phyloP scores from a whole-genome alignment of 1,284 basidiomycete genomes.

The Trametes hirsuta region DNA sequence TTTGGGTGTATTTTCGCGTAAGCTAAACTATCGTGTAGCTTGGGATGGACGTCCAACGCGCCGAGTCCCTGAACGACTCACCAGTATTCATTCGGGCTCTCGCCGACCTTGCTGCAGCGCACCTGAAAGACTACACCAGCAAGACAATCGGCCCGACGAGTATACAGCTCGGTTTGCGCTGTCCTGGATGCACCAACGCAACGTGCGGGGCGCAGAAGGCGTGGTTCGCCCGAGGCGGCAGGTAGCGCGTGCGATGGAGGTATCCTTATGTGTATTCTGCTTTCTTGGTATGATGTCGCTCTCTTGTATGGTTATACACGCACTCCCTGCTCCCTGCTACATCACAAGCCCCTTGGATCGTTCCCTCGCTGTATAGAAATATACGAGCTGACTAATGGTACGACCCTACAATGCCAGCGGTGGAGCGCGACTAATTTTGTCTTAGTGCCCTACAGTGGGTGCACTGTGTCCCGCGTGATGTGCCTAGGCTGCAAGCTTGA shows the following conservation, averaged over 20 bases:
- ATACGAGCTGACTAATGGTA: no score
- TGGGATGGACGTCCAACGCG: constrained; percentile 90
- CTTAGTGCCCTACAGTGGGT: no score
- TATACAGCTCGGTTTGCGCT: constrained; percentile 85
- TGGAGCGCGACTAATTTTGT: no score
- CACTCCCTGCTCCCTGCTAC: neutral
- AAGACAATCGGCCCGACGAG: constrained; percentile 66
- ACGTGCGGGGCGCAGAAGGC: constrained; percentile 87
- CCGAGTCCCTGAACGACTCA: constrained; percentile 96
- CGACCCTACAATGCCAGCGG: no score
- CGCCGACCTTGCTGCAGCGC: constrained; percentile 89
- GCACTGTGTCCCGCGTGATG: no score
- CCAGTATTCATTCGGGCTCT: constrained; percentile 97
- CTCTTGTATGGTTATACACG: constrained; percentile 9
- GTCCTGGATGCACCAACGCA: constrained; percentile 91
- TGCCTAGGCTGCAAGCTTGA: no score
- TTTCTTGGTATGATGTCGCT: constrained; percentile 8
- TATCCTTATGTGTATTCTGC: constrained; percentile 9
- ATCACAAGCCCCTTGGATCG: neutral
- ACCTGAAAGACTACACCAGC: constrained; percentile 67
- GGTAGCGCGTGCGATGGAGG: constrained; percentile 21
- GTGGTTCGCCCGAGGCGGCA: constrained; percentile 77
- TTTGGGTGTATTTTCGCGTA: neutral
- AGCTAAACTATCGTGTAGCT: constrained; percentile 38
- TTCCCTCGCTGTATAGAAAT: no score